These are phyloP conservation scores for Aspergillus biplanus DNA, from an alignment of 495 filamentous ascomycete species.

Conservation along the genomic window DNA sequence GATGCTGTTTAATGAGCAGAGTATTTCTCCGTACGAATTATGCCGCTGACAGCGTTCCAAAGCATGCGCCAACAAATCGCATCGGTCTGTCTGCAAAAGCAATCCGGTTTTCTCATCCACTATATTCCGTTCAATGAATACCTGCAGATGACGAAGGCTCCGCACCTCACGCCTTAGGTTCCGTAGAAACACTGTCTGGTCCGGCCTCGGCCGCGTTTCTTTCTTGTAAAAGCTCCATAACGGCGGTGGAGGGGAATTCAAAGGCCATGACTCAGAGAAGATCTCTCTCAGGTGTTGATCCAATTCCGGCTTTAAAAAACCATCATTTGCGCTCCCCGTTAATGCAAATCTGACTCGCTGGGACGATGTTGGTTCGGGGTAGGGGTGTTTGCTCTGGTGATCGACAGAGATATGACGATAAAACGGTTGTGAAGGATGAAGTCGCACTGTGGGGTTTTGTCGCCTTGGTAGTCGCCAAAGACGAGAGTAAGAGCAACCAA, in stretches of 20 bases:
- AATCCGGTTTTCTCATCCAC: constrained; percentile 16
- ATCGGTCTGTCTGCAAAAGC: constrained; percentile 16
- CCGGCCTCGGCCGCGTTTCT: not conserved
- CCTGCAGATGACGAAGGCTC: constrained; percentile 16
- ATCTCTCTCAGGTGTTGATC: constrained; percentile 21
- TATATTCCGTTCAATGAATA: constrained; percentile 28
- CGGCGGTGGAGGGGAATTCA: constrained; percentile 22
- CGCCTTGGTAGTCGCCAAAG: constrained; percentile 1
- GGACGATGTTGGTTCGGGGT: constrained; percentile 31
- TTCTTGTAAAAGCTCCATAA: constrained; percentile 25
- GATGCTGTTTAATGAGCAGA: constrained; percentile 34
- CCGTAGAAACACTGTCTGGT: not conserved
- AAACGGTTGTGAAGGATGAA: constrained; percentile 10
- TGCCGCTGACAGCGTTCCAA: constrained; percentile 25
- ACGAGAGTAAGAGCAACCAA: not conserved
- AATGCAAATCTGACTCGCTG: constrained; percentile 38
- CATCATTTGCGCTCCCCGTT: constrained; percentile 22
- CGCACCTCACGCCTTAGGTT: constrained; percentile 9
- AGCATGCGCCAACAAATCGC: not conserved
- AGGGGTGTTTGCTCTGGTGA: constrained; percentile 8
- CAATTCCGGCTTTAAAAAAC: not conserved
- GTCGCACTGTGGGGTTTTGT: not conserved
- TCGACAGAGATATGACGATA: constrained; percentile 15
- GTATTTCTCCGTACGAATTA: constrained; percentile 32
- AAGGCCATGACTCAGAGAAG: constrained; percentile 33